Evolutionary conservation across 805 yeast species (phyloP), one percentile per base, ranked within the genome.

Genomic region (Saturnispora ahearnii): DNA sequence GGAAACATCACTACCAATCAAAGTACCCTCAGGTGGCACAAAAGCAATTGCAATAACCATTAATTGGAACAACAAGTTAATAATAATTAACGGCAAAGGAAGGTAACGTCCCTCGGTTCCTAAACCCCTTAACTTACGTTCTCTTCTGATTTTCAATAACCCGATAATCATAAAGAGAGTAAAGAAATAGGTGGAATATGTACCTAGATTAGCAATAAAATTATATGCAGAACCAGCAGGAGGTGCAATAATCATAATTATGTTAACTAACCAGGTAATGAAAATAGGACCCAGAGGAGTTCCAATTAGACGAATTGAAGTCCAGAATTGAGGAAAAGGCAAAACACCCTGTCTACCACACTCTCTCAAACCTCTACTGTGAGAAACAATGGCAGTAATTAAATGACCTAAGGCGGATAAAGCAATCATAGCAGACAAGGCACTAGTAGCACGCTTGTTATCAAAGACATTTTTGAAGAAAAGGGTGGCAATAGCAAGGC

Each of bases 181-280:
- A 59, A 87, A 83, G 45, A 87, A 81, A 60, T 87, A 83, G 68
- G 82, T 76, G 46, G 95, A 91, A 64, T 87, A 87, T 2, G 91
- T 81, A 58, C 85, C 83, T 69, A 87, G 73, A 66, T 87, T 86
- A 65, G 84, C 64, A 57, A 87, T 79, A 63, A 87, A 84, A 66
- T 84, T 83, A 69, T 85, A 87, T 45, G 93, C 95, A 62, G 86
- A 95, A 51, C 93, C 95, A 29, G 90, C 86, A 18, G 93, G 91
- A 40, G 87, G 87, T 3, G 91, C 93, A 43, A 85, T 61, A 52
- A 87, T 78, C 45, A 88, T 81, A 48, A 87, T 72, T 38, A 84
- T 66, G 69, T 90, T 84, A 18, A 87, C 82, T 45, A 82, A 64
- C 78, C 87, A 86, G 62, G 87, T 95, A 64, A 84, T 84, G 57